Evolutionary conservation across 2,329 filamentous ascomycete genomes (phyloP), one percentile per base, ranked within the genome.

Genomic region (Verticillium nonalfalfae): DNA sequence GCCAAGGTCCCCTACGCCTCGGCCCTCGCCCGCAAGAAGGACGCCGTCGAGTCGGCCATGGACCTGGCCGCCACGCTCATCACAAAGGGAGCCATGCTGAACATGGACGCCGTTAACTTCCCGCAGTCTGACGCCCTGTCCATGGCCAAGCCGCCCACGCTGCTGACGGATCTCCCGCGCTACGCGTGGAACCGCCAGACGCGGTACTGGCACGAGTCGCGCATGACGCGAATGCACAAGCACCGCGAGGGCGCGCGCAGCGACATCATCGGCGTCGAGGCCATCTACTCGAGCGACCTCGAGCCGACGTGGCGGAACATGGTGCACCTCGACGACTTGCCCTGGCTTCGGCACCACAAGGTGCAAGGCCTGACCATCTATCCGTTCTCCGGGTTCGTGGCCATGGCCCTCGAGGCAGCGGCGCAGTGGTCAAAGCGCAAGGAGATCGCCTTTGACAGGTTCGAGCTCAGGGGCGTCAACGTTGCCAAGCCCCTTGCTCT

Each of bases 271-370:
- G 81, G 81, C 5, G 71, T 75, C 1, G 67, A 77, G 31, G 77
- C 76, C 11, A 75, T 78, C 62, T 75, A 75, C 56, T 80, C 74
- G 14, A 80, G 72, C 57, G 76, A 79, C 10, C 64, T 76, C 2
- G 78, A 81, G 66, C 79, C 79, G 0, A 77, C 72, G 0, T 84
- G 81, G 81, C 73, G 80, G 40, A 82, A 81, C 61, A 74, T 79
- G 31, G 67, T 83, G 35, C 74, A 74, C 11, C 65, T 78, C 1
- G 78, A 81, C 45, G 79, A 83, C 61, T 67, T 82, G 0, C 82
- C 87, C 1, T 88, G 86, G 75, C 74, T 85, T 6, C 76, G 81
- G 55, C 81, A 86, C 65, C 85, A 87, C 72, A 74, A 73, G 60
- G 81, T 88, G 70, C 83, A 87, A 66, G 82, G 79, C 11, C 70